Conservation (phyloP, 2,329 filamentous ascomycete species). For the Lachnellula occidentalis region DNA sequence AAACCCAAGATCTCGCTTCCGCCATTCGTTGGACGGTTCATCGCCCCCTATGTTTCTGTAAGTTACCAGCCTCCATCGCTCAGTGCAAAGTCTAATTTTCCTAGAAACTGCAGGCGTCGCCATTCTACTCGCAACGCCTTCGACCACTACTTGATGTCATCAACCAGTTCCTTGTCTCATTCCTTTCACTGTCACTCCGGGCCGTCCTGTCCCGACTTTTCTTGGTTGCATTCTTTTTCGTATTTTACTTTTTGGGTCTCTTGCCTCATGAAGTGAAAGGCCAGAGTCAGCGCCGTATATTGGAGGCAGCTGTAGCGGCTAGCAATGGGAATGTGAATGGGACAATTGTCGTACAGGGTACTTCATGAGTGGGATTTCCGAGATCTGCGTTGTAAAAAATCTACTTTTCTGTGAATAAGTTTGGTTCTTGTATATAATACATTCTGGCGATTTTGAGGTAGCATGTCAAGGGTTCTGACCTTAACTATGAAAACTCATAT, state of each 20-base stretch:
- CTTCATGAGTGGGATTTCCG: neutral
- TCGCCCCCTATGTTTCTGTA: conserved; percentile 15
- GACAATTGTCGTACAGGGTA: neutral
- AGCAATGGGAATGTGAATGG: neutral
- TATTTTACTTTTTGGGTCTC: conserved; percentile 15
- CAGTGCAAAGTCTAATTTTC: neutral
- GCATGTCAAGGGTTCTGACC: too few relatives aligned
- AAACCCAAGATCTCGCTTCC: conserved; percentile 1
- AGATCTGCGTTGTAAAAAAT: too few relatives aligned
- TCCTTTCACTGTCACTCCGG: conserved; percentile 13
- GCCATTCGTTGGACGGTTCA: conserved; percentile 2
- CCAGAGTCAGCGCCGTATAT: conserved; percentile 2
- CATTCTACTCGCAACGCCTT: conserved; percentile 6
- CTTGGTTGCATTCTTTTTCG: conserved; percentile 9
- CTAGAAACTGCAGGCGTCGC: conserved; percentile 7
- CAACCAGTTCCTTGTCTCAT: conserved; percentile 6
- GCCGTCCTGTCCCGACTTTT: conserved; percentile 13
- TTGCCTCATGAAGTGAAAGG: conserved; percentile 2
- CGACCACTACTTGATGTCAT: conserved; percentile 8
- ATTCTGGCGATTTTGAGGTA: too few relatives aligned
- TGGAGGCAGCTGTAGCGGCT: conserved; percentile 5
- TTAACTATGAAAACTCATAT: too few relatives aligned
- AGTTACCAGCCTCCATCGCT: neutral
- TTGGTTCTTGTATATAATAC: too few relatives aligned
- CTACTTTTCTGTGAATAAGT: too few relatives aligned